These are phyloP conservation scores for Chrysochromulina tobinii DNA, from an alignment of 78 protist species.

Conservation along the genomic window DNA sequence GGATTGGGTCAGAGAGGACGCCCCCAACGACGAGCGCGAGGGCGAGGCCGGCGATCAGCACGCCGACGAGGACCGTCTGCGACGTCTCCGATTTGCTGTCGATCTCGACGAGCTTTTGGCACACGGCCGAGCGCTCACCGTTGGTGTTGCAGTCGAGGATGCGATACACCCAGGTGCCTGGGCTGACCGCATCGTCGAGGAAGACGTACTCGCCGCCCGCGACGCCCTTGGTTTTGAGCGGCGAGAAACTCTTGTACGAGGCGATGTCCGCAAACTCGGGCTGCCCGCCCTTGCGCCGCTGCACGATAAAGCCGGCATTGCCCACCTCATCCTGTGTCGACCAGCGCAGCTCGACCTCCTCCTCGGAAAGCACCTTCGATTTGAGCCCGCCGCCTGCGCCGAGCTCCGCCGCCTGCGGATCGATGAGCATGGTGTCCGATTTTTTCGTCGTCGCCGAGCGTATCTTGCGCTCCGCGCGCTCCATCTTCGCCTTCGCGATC, in stretches of 20 bases:
- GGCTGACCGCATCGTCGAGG: neutral
- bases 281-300: neutral
- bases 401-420: slow-evolving; percentile 15
- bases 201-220: neutral
- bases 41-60: neutral
- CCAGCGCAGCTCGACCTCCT: slow-evolving; percentile 2
- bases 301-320: slow-evolving; percentile 21
- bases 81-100: neutral
- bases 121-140: neutral
- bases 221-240: neutral
- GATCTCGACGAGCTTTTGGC: slow-evolving; percentile 15
- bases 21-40: neutral
- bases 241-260: neutral
- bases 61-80: neutral
- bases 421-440: neutral
- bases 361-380: neutral
- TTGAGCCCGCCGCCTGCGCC: slow-evolving; percentile 11
- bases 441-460: neutral
- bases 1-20: neutral
- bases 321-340: neutral
- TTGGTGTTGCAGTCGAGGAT: neutral
- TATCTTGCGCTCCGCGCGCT: neutral
- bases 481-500: neutral
- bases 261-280: neutral
- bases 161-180: slow-evolving; percentile 1